Base-by-base conservation (phyloP, 176 grass and related monocot species). In the Phoenix dactylifera region DNA sequence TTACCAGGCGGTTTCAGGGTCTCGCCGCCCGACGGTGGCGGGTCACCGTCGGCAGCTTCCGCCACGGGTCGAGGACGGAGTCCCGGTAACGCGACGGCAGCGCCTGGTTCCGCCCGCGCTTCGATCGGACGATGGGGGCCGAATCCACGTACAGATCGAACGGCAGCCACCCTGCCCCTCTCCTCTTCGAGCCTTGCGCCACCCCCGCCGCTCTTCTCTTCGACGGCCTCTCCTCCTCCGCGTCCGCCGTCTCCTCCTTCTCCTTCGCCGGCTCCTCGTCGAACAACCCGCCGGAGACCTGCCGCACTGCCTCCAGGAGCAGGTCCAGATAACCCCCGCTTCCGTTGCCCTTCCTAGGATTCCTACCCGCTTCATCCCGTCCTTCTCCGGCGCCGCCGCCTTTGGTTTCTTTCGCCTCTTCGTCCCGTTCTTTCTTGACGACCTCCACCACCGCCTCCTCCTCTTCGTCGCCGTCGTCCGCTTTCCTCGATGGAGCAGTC, bases 101-200 rank as follows among this genome's bases (percentile, higher is more conserved):
- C 16, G 59, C 51, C 59, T 73, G 70, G 59, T 16, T 73, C 50
- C 70, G 52, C 16, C 70, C 70, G 9, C 70, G 51, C 70, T 73
- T 73, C 19, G 70, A 73, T 20, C 70, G 70, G 49, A 73, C 70
- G 70, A 73, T 63, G 7, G 70, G 70, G 50, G 59, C 70, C 12
- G 70, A 60, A n/a, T 73, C 70, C 28, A 63, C 59, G 70, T 73
- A 73, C 58, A 73, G 17, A 63, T 63, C 59, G 10, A 73, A 48
- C 59, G 59, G 59, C 44, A 35, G 4, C 17, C 65, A 30, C 48
- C 19, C 50, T n/a, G 50, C 26, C 49, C 26, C 22, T n/a, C 29
- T 57, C 68, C 24, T 56, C 57, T 71, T 71, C 59, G 60, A 54
- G 3, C 22, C 28, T 24, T 10, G 18, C 26, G 20, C 15, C 49